Evolutionary conservation across 2,329 filamentous ascomycete species (phyloP), one percentile per base, ranked within the genome.

Genomic region (Aspergillus quadricinctus): DNA sequence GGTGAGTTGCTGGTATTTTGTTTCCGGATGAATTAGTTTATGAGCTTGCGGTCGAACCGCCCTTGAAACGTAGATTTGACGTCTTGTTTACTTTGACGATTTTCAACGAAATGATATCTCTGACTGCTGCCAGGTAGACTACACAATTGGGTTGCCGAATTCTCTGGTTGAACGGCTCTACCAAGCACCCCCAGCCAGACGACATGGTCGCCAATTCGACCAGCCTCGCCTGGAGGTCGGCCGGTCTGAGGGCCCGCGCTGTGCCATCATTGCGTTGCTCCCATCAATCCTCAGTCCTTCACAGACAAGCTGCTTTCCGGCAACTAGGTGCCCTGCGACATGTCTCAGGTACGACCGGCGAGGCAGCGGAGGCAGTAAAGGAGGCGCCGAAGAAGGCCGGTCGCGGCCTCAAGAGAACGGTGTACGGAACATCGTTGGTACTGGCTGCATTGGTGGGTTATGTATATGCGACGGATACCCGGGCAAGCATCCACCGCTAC

Each of bases 401-500:
- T 29, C 67, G 66, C 19, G 53, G 63, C 3, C 61, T 70, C 11
- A 67, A 63, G 48, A 69, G 68, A 51, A 67, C 60, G 7, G 55
- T 73, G 19, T 63, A 73, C 23, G 82, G 83, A 50, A 81, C 83
- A 21, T 77, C 82, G 1, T 64, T 87, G 45, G 73, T 80, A 1
- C 62, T 86, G 5, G 72, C 74, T 5, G 61, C 78, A 14, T 65
- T 75, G 45, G 75, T 80, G 48, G 75, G 79, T 46, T 90, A 88
- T 71, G 73, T 89, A 60, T 91, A 91, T 68, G 75, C 79, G n/a
- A 91, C 88, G 53, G 89, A 92, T 70, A 91, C 88, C 6, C 80
- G 89, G 59, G 85, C 88, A 45, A 88, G 85, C 56, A 69, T 87
- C 57, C 88, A 92, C 72, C 83, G 81, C 66, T 90, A 84, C 73